A percentile compares a stretch with the other conserved stretches of the same genome.
Evolutionary conservation across 805 yeast species (phyloP).

Genomic region (Pichia scutulata): DNA sequence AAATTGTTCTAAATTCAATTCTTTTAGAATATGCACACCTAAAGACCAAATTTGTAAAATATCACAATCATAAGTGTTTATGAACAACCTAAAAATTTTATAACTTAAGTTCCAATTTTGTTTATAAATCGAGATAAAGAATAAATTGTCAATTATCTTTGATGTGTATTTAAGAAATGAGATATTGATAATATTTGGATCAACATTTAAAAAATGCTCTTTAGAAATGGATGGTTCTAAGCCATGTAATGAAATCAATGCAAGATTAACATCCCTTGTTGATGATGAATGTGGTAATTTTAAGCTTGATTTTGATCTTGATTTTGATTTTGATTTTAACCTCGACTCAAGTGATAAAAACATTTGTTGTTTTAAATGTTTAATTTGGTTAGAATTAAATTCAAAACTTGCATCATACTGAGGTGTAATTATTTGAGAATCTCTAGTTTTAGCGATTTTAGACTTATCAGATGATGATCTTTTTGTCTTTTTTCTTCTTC

Average conservation of each 20-base stretch:
- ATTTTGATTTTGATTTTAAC: not conserved
- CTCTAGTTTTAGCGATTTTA: not conserved
- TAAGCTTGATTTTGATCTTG: not conserved
- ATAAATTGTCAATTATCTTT: conserved; percentile 23
- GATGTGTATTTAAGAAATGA: conserved; percentile 25
- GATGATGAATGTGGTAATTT: not conserved
- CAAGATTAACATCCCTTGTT: not conserved
- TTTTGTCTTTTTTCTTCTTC: not conserved
- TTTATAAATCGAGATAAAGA: conserved; percentile 42
- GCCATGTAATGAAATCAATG: not conserved
- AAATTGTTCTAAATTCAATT: conserved; percentile 22
- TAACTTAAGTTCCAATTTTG: conserved; percentile 51
- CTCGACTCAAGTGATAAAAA: conserved; percentile 2
- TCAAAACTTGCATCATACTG: not conserved
- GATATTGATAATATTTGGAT: not conserved
- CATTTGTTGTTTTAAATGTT: conserved; percentile 7
- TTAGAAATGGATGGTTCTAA: not conserved
- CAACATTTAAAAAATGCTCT: not conserved
- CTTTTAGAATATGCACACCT: conserved; percentile 46
- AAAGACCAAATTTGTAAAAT: conserved; percentile 55
- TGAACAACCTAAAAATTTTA: conserved; percentile 40
- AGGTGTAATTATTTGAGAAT: not conserved
- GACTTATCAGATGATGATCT: not conserved
- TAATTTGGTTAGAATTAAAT: not conserved
- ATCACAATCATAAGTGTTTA: conserved; percentile 44